Base-by-base conservation (phyloP, 2,329 filamentous ascomycete genomes). In the Trichoderma aggressivum region DNA sequence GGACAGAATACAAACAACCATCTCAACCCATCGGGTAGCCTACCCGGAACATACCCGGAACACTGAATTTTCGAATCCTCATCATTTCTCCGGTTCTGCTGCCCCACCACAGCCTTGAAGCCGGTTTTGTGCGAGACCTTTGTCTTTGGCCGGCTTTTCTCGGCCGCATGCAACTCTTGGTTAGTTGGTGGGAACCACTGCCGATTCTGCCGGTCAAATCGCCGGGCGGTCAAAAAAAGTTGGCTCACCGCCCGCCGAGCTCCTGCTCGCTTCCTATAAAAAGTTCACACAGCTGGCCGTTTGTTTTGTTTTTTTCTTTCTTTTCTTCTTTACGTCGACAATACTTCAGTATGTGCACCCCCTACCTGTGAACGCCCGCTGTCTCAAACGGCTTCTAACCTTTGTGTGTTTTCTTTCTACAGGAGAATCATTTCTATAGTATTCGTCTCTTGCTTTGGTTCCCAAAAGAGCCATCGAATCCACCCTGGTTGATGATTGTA, bases 361-460 rank as follows among this genome's bases (percentile, higher is more conserved):
- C 80, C 79, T 78, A 70, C 78, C 77, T 73, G n/a, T 18, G 36
- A 62, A n/a, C 8, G 14, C 75, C 56, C 62, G 55, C 26, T 71
- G 70, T 73, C 53, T 21, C 71, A 65, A 61, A 26, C 16, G 14
- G 28, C 43, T 8, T 34, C 76, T 78, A 75, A 78, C 67, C 18
- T 21, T 6, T 34, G 14, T 7, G 12, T 12, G 30, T 26, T 67
- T 43, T 43, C n/a, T 32, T 32, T 74, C 70, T 75, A 75, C 81
- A 86, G 81, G 84, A 94, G 92, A 94, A 95, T 95, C 93, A 93
- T 93, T 97, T 97, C 92, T 97, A 94, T 94, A 97, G 94, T 94
- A 91, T 88, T 93, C 90, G 90, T 94, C 92, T 88, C 87, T 88
- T 90, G 93, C 92, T 96, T 91, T 93, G 90, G 91, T 95, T 89